Base-by-base conservation (phyloP, 1,139 yeast genomes). In the Saccharomyces hybrid region DNA sequence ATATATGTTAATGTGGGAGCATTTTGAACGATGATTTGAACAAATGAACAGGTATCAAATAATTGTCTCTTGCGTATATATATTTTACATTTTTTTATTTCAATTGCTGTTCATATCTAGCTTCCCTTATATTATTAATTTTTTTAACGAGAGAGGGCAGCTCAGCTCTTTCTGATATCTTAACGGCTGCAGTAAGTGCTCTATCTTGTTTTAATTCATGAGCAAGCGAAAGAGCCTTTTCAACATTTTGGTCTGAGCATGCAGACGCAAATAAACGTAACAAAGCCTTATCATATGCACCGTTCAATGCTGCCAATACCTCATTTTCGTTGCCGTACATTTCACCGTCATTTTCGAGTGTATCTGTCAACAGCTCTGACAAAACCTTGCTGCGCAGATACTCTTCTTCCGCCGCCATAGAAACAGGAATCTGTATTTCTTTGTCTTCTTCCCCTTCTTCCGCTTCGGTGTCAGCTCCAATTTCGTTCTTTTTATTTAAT, bases 91-190 rank as follows among this genome's bases (percentile, higher is more conserved):
- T 16, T 50, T 59, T 16, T 50, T 59, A 47, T 65, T 60, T 50
- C 16, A 64, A 50, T 52, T 73, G 74, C 38, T 64, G 66, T 16
- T 72, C 76, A 71, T 75, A 74, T 62, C 77, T 72, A 48, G 77
- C 77, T 63, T 86, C 95, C 62, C 90, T 76, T 50, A 86, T 70
- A 60, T 81, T 80, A 56, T 80, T 82, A 55, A 91, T 84, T 65
- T 81, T 82, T 55, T 79, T 81, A 1, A 89, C 90, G 62, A 93
- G 73, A 7, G 77, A 74, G 44, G 78, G 71, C 66, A 84, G 76
- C 53, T 85, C 90, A 64, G 87, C 82, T 61, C 96, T 79, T 62
- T 87, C 87, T 0, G 96, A 88, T 56, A 93, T 87, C 70, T 86
- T 86, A 26, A 81, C 75, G 1, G 97, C 96, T 0, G 96, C 96